A percentile compares a stretch with the other conserved stretches of the same genome.
Conservation (phyloP, 2,329 filamentous ascomycete genomes). For the Cladophialophora psammophila region DNA sequence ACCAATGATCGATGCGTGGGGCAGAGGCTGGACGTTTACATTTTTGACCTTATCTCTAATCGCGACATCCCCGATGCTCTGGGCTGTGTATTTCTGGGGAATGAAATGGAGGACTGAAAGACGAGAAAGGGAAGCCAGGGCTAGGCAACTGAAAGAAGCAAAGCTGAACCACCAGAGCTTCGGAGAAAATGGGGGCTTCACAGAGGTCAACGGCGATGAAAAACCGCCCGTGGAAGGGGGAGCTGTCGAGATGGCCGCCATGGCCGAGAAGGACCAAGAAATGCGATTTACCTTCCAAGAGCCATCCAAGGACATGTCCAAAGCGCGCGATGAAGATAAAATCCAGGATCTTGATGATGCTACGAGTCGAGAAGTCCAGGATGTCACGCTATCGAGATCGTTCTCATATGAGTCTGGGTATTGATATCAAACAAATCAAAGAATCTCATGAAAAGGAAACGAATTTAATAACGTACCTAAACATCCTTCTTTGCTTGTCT, state of each 20-base stretch:
- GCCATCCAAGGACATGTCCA: background rate
- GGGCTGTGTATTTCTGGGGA: conserved; percentile 42
- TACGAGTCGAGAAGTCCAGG: conserved; percentile 5
- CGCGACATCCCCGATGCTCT: conserved; percentile 46
- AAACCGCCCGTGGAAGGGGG: conserved; percentile 27
- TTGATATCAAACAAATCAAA: background rate
- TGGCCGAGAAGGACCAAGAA: conserved; percentile 12
- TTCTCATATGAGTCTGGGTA: conserved; percentile 28
- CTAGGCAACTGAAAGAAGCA: conserved; percentile 33
- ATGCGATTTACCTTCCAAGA: background rate
- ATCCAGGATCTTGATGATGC: conserved; percentile 2
- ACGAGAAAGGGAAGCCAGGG: conserved; percentile 26
- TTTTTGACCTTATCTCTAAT: conserved; percentile 48
- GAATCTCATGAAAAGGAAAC: background rate
- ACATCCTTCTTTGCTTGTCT: no score
- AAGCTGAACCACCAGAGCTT: conserved; percentile 16
- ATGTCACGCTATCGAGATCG: conserved; percentile 22
- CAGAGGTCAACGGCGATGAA: background rate
- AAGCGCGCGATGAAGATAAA: background rate
- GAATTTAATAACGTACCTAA: background rate
- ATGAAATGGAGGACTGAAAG: conserved; percentile 44
- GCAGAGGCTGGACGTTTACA: conserved; percentile 56
- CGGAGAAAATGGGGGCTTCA: conserved; percentile 17
- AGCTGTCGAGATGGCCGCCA: conserved; percentile 22
- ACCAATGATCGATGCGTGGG: conserved; percentile 58